Evolutionary conservation across 2,329 filamentous ascomycete species (phyloP).

Genomic region (Lanzia echinophila): DNA sequence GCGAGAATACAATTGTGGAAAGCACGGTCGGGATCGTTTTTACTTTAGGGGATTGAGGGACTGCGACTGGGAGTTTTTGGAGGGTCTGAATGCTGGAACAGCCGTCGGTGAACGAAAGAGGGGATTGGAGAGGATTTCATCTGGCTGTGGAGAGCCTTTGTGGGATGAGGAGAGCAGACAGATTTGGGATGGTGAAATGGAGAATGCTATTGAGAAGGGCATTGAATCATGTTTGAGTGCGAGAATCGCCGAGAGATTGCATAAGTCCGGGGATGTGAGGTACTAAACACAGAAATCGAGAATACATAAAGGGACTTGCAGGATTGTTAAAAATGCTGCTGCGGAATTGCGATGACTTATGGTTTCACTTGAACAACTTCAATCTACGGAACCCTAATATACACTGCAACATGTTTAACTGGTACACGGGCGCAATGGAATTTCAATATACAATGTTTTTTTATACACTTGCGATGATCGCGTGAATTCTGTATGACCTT

Average conservation of each 20-base stretch:
- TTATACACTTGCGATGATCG: neutral
- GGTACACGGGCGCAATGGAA: no score
- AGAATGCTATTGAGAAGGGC: neutral
- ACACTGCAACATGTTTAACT: neutral
- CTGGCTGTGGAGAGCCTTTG: neutral
- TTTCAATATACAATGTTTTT: neutral
- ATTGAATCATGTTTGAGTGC: neutral
- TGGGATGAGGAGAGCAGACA: neutral
- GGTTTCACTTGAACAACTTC: no score
- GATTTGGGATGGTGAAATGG: neutral
- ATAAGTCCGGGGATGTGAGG: no score
- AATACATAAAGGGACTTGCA: no score
- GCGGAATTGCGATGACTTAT: no score
- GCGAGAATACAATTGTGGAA: neutral
- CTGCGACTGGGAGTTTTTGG: neutral
- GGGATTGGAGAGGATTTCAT: neutral
- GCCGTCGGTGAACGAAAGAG: neutral
- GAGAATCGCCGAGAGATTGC: no score
- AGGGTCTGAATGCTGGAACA: neutral
- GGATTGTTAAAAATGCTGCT: no score
- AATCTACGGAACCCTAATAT: neutral
- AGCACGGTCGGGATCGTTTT: neutral
- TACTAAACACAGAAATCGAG: no score
- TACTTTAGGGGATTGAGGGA: neutral
- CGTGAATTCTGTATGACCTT: neutral